Evolutionary conservation across 768 basidiomycete species (phyloP).

Genomic region (Leucosporidium yakuticum): DNA sequence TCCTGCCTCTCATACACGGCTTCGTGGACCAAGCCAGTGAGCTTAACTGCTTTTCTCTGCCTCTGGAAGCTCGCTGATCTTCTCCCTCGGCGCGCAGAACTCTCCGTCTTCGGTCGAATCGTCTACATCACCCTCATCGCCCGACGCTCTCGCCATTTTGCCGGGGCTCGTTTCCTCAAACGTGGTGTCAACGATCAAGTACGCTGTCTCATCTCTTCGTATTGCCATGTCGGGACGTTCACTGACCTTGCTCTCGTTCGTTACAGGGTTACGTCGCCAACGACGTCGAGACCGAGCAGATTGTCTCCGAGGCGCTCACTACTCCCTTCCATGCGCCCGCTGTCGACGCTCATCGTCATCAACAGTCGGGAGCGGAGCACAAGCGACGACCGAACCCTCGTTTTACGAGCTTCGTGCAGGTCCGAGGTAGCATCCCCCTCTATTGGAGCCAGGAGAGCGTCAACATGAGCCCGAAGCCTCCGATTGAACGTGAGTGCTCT

Average conservation of each 20-base stretch:
- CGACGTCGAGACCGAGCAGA: constrained; percentile 98
- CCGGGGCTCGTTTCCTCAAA: constrained; percentile 88
- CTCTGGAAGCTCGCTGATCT: too few relatives aligned
- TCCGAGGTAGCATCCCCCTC: constrained; percentile 88
- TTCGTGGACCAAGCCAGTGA: constrained; percentile 97
- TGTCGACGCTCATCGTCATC: not conserved
- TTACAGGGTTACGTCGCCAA: constrained; percentile 91
- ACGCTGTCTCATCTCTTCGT: constrained; percentile 13
- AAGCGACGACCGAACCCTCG: constrained; percentile 51
- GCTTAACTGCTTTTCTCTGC: constrained; percentile 39
- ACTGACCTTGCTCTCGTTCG: not conserved
- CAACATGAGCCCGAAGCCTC: constrained; percentile 84
- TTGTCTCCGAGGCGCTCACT: constrained; percentile 81
- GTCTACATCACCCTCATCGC: constrained; percentile 94
- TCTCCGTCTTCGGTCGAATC: constrained; percentile 80
- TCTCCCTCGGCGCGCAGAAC: constrained; percentile 51
- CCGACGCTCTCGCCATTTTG: constrained; percentile 85
- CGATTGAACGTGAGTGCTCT: constrained; percentile 74
- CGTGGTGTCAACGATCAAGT: constrained; percentile 93
- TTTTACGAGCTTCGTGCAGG: constrained; percentile 90
- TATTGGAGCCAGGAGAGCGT: constrained; percentile 91
- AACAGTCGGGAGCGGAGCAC: not conserved
- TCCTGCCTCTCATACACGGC: constrained; percentile 85
- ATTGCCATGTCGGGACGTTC: not conserved
- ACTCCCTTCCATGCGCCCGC: constrained; percentile 57